Percentiles rank a stretch among this genome's conserved stretches.
These are phyloP conservation scores for Tricholoma flavovirens DNA, from an alignment of 768 basidiomycete species.

Conservation along the genomic window DNA sequence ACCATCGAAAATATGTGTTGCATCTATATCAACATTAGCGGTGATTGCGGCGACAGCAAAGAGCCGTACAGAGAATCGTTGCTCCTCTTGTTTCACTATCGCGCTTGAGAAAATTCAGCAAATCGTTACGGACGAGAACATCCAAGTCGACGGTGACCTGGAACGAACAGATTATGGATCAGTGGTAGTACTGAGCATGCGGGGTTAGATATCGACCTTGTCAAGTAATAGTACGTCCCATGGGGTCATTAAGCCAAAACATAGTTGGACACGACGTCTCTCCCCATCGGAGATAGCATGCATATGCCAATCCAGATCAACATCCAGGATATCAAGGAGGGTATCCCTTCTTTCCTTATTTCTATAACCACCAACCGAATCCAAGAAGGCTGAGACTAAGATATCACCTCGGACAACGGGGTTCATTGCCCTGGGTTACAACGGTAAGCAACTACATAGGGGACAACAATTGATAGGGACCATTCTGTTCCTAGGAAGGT, in stretches of 20 bases:
- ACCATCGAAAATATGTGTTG: too few species aligned
- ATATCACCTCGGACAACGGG: slow-evolving; percentile 94
- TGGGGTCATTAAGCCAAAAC: slow-evolving; percentile 91
- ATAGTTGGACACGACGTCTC: slow-evolving; percentile 85
- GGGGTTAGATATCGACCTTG: slow-evolving; percentile 53
- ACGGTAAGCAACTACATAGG: not conserved
- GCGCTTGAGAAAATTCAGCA: slow-evolving; percentile 80
- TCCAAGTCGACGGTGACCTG: slow-evolving; percentile 97
- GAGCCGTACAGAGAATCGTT: slow-evolving; percentile 74
- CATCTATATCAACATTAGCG: slow-evolving; percentile 46
- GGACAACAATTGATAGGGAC: slow-evolving; percentile 34
- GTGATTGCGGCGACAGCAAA: slow-evolving; percentile 3
- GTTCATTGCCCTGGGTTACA: slow-evolving; percentile 76
- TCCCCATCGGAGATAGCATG: slow-evolving; percentile 96
- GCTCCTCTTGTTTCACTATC: slow-evolving; percentile 79
- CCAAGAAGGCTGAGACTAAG: slow-evolving; percentile 87
- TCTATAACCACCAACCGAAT: slow-evolving; percentile 94
- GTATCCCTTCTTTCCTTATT: slow-evolving; percentile 83
- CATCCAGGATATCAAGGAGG: slow-evolving; percentile 86
- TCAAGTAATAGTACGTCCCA: slow-evolving; percentile 94
- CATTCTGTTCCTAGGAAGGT: slow-evolving; percentile 94
- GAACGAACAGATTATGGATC: slow-evolving; percentile 1
- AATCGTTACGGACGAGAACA: slow-evolving; percentile 86
- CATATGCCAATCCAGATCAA: slow-evolving; percentile 97
- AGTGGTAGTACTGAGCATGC: slow-evolving; percentile 6